Conservation (phyloP, 768 basidiomycete genomes). For the Chalciporus chontae region DNA sequence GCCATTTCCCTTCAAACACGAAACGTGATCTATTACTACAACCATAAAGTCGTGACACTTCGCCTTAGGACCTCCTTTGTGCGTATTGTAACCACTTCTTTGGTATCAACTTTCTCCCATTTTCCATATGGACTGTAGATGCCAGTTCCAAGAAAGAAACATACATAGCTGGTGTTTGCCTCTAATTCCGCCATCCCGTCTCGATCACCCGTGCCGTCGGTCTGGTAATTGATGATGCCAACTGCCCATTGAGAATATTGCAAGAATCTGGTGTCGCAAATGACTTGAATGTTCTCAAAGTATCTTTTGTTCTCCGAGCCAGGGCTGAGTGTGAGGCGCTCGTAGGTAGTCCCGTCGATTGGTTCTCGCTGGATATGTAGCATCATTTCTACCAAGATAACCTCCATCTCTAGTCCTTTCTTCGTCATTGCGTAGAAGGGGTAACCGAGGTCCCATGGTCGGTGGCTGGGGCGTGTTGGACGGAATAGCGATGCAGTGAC, state of each 20-base stretch:
- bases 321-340: conserved; percentile 15
- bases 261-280: conserved; percentile 17
- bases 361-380: conserved; percentile 13
- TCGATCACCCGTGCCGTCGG: conserved; percentile 13
- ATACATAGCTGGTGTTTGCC: conserved; percentile 14
- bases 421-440: conserved; percentile 24
- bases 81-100: conserved; percentile 14
- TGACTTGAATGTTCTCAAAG: conserved; percentile 13
- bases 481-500: neutral
- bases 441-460: conserved; percentile 13
- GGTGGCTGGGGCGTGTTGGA: conserved; percentile 1
- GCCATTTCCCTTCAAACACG: no score
- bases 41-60: conserved; percentile 12
- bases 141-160: conserved; percentile 20
- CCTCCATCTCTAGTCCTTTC: conserved; percentile 17
- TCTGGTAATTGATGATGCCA: conserved; percentile 23
- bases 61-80: conserved; percentile 16
- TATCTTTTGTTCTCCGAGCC: conserved; percentile 9
- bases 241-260: conserved; percentile 24
- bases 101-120: conserved; percentile 21
- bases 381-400: conserved; percentile 25
- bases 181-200: conserved; percentile 13
- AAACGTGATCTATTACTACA: conserved; percentile 6
- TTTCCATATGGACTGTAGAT: conserved; percentile 17
- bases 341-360: conserved; percentile 6